A percentile compares a stretch with the other conserved stretches of the same genome.
These are phyloP conservation scores for Cetradonia linearis DNA, from an alignment of 495 filamentous ascomycete species.

Conservation along the genomic window DNA sequence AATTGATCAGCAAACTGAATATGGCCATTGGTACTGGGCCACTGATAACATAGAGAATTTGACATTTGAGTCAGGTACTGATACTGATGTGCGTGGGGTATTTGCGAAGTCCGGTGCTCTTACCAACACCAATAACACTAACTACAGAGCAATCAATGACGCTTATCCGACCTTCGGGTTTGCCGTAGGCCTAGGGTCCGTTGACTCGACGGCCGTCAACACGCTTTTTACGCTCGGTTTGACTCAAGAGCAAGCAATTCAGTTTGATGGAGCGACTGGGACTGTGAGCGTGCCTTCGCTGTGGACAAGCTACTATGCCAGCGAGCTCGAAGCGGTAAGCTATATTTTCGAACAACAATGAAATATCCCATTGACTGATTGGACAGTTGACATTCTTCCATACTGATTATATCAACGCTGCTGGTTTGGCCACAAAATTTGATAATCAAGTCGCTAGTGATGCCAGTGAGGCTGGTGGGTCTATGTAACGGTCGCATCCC, in stretches of 20 bases:
- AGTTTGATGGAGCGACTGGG: slow-evolving; percentile 38
- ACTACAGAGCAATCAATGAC: slow-evolving; percentile 43
- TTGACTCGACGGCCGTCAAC: slow-evolving; percentile 29
- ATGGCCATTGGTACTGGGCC: slow-evolving; percentile 50
- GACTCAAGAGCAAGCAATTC: slow-evolving; percentile 43
- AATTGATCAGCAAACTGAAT: slow-evolving; percentile 44
- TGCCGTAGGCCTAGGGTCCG: slow-evolving; percentile 40
- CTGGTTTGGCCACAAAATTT: slow-evolving; percentile 31
- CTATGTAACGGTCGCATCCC: slow-evolving; percentile 70
- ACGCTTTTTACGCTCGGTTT: slow-evolving; percentile 46
- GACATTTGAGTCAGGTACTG: slow-evolving; percentile 43
- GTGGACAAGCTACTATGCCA: slow-evolving; percentile 46
- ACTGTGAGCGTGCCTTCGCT: slow-evolving; percentile 36
- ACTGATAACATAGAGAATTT: slow-evolving; percentile 34
- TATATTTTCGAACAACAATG: background rate
- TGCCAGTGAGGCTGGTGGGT: slow-evolving; percentile 43
- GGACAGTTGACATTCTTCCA: slow-evolving; percentile 43
- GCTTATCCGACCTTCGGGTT: slow-evolving; percentile 49
- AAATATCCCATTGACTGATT: slow-evolving; percentile 4
- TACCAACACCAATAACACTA: slow-evolving; percentile 37
- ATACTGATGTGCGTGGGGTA: slow-evolving; percentile 38
- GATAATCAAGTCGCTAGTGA: slow-evolving; percentile 41
- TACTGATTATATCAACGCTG: slow-evolving; percentile 36
- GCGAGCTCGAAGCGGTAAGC: slow-evolving; percentile 39
- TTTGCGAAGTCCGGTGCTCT: slow-evolving; percentile 39